Conservation (phyloP, 371 early-diverging fungal species). For the Quaeritorhiza haematococci region DNA sequence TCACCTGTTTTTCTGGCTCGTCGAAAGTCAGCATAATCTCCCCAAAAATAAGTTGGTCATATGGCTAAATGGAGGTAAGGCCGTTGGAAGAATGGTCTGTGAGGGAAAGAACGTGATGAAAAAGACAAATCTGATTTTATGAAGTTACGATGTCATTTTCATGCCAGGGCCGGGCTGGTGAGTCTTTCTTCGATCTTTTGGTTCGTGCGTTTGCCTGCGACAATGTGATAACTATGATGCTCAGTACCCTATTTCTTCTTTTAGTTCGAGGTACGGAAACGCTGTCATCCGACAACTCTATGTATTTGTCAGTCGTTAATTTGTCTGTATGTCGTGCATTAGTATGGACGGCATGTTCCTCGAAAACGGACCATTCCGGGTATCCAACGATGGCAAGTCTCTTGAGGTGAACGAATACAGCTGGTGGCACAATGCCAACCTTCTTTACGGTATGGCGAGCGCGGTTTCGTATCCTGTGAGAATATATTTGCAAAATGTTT, state of each 20-base stretch:
- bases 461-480: not conserved
- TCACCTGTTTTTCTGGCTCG: constrained; percentile 49
- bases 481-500: not conserved
- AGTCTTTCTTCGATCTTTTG: constrained; percentile 2
- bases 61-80: constrained; percentile 72
- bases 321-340: constrained; percentile 8
- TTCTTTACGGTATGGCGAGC: constrained; percentile 56
- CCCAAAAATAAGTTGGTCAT: constrained; percentile 47
- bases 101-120: no score
- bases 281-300: not conserved
- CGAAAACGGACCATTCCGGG: constrained; percentile 75
- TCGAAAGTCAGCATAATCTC: constrained; percentile 15
- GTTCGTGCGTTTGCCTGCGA: not conserved
- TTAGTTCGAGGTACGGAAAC: constrained; percentile 30
- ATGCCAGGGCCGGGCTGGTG: constrained; percentile 53
- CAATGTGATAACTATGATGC: not conserved
- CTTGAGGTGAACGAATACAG: constrained; percentile 50
- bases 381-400: constrained; percentile 37
- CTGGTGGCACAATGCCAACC: constrained; percentile 70
- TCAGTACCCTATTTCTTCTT: not conserved
- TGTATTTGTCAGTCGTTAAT: not conserved
- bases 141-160: not conserved
- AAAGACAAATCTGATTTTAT: not conserved
- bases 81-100: no score
- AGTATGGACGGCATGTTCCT: constrained; percentile 84